Evolutionary conservation across 1,284 basidiomycete genomes (phyloP), one percentile per base, ranked within the genome.

Genomic region (Cryptococcus sp.): DNA sequence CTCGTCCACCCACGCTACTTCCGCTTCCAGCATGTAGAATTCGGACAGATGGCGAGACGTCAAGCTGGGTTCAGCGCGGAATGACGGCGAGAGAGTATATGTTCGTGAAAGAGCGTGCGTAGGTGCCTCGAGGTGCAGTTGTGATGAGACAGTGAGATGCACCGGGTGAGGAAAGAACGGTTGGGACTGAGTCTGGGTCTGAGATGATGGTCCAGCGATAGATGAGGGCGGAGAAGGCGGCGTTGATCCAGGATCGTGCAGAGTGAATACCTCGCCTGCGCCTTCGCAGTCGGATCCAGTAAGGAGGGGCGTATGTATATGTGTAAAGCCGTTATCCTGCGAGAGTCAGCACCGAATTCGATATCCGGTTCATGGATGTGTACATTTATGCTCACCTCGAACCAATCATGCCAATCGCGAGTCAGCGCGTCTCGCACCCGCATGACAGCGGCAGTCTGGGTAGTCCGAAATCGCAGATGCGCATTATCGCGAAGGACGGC

Each of bases 11-110:
- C 90, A 90, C 0, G 86, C 86, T 81, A 90, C 86, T 73, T 96
- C 95, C 0, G 90, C 93, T 79, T 99, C 95, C 57, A 96, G 84
- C 95, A 99, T 99, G 90, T 92, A 96, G 77, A 99, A 99, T 75
- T 99, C 96, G 50, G 91, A 86, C 7, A 99, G 84, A 77, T 99
- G 95, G n/a, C 95, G 84, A 50, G 85, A 86, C 1, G 95, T 98
- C 66, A 88, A 84, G 4, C 87, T 90, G 7, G 86, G 85, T 71
- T 99, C 95, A 19, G 95, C 95, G 20, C 95, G 88, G 79, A 99
- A 99, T 58, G 88, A 88, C 0, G 95, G 94, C 0, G 89, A 88
- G 22, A 97, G 83, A 0, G 93, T 93, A 81, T 93, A 99, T 0
- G 92, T 89, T 27, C 93, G 85, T 0, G 87, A 84, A 16, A 96